Conservation (phyloP, 441 rosid species). For the Breynia disticha region DNA sequence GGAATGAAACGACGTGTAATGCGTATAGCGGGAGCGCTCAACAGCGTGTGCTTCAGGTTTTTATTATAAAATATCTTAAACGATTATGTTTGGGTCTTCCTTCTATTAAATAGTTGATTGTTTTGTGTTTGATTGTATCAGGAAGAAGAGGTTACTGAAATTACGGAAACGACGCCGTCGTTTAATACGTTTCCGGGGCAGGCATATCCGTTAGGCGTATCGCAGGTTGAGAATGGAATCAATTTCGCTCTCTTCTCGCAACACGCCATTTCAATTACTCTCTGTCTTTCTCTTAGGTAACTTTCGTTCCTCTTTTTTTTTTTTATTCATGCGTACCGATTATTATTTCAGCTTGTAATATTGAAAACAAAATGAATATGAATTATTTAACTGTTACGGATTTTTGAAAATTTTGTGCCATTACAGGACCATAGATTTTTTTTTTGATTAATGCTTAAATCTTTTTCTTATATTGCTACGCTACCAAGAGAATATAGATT, state of each 20-base stretch:
- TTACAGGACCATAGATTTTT: no score
- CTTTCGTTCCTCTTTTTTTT: not conserved
- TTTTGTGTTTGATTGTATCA: no score
- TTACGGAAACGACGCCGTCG: conserved; percentile 28
- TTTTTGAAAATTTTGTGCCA: no score
- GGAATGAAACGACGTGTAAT: conserved; percentile 20
- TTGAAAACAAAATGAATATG: not conserved
- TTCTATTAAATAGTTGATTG: no score
- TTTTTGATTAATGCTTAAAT: no score
- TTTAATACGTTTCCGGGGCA: conserved; percentile 56
- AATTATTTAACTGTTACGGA: no score
- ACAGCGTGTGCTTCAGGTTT: conserved; percentile 57
- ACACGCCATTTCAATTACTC: conserved; percentile 70
- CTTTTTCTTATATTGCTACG: no score
- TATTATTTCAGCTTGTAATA: not conserved
- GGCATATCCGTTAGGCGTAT: conserved; percentile 70
- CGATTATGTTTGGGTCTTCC: no score
- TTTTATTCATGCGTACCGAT: not conserved
- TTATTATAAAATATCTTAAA: not conserved
- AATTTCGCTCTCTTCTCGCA: conserved; percentile 87
- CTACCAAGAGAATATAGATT: no score
- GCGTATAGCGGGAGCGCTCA: conserved; percentile 41
- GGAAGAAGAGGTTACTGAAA: conserved; percentile 46
- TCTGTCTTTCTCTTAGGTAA: conserved; percentile 68
- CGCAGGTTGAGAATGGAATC: conserved; percentile 66